Percentiles rank a stretch among this genome's conserved stretches.
Evolutionary conservation across 2,329 filamentous ascomycete species (phyloP).

Genomic region (Pezicula neosporulosa): DNA sequence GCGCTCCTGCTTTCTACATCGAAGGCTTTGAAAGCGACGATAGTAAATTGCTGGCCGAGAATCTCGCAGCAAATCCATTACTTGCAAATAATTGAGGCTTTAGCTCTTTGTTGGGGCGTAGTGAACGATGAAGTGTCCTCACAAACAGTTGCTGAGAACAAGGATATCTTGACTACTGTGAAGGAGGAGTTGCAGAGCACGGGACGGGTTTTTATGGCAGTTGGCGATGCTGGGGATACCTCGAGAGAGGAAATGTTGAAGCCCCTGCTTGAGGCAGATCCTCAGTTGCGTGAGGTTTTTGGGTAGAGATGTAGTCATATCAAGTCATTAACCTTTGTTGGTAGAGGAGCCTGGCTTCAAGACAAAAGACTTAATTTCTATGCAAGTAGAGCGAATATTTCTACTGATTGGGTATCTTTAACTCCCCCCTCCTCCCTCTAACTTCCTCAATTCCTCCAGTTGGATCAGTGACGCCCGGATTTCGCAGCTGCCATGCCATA

Average conservation of each 20-base stretch:
- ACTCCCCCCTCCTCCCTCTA: constrained; percentile 25
- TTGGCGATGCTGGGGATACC: constrained; percentile 11
- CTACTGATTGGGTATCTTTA: constrained; percentile 21
- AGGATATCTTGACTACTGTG: constrained; percentile 7
- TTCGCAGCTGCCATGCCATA: constrained; percentile 83
- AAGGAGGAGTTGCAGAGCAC: constrained; percentile 16
- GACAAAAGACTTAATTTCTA: background rate
- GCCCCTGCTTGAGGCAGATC: constrained; percentile 25
- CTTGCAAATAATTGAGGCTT: constrained; percentile 58
- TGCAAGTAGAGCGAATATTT: background rate
- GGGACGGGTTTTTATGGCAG: constrained; percentile 20
- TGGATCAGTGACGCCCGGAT: constrained; percentile 63
- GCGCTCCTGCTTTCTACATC: constrained; percentile 45
- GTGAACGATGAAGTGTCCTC: background rate
- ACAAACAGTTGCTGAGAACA: constrained; percentile 4
- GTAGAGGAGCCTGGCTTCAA: no score
- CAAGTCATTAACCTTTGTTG: no score
- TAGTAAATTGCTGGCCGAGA: constrained; percentile 68
- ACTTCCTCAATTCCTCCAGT: constrained; percentile 59
- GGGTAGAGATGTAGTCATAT: constrained; percentile 5
- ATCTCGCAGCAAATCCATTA: constrained; percentile 53
- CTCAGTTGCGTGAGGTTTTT: constrained; percentile 31
- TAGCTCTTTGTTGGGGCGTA: constrained; percentile 63
- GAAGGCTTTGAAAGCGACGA: constrained; percentile 49
- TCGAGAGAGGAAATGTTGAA: constrained; percentile 14